Conservation (phyloP, 2,329 filamentous ascomycete genomes). For the Colletotrichum viniferum region DNA sequence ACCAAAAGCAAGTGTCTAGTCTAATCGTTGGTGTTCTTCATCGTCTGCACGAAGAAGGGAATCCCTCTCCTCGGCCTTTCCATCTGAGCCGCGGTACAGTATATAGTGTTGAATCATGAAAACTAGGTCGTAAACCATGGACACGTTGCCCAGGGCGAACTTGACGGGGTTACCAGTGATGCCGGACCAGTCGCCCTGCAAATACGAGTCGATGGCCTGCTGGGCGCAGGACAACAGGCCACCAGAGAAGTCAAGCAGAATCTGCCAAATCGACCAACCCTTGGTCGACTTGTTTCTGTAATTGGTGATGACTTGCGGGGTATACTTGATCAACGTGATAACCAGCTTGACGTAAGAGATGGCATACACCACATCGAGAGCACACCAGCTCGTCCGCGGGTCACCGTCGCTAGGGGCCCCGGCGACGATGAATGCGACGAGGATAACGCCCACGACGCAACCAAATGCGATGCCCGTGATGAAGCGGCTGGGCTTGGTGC, state of each 20-base stretch:
- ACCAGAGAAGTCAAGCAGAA: constrained; percentile 82
- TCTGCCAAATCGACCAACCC: constrained; percentile 87
- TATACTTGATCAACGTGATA: constrained; percentile 90
- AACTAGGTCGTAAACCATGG: constrained; percentile 82
- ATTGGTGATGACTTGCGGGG: constrained; percentile 84
- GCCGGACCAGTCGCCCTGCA: constrained; percentile 88
- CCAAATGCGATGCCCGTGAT: constrained; percentile 75
- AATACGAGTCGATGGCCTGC: constrained; percentile 81
- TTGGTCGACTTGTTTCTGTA: constrained; percentile 82
- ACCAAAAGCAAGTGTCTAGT: background rate
- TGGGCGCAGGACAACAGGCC: constrained; percentile 83
- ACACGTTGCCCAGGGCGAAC: constrained; percentile 83
- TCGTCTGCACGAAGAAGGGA: constrained; percentile 17
- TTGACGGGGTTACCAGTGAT: constrained; percentile 93
- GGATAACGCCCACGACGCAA: constrained; percentile 64
- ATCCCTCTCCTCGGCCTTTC: constrained; percentile 22
- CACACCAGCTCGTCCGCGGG: constrained; percentile 58
- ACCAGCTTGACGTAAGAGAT: constrained; percentile 89
- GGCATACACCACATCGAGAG: constrained; percentile 68
- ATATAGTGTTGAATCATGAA: constrained; percentile 92
- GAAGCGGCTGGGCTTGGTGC: constrained; percentile 60
- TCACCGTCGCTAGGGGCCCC: constrained; percentile 37
- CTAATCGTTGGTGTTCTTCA: constrained; percentile 23
- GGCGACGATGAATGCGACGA: constrained; percentile 52
- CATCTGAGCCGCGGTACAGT: constrained; percentile 58